These are phyloP conservation scores for Fomitopsis serialis DNA, from an alignment of 768 basidiomycete species.

Conservation along the genomic window DNA sequence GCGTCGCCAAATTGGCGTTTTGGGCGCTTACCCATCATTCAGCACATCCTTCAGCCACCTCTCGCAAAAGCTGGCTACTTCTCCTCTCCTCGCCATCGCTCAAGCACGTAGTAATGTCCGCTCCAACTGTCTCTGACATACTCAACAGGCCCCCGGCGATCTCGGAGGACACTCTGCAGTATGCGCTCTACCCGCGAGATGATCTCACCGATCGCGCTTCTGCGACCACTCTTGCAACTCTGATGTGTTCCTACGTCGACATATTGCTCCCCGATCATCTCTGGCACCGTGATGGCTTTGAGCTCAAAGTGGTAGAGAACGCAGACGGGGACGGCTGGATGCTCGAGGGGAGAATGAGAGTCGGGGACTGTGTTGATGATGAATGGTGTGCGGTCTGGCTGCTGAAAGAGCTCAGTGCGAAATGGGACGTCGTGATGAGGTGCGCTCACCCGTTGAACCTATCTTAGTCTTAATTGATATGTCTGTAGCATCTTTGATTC, in stretches of 20 bases:
- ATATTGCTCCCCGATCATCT: slow-evolving; percentile 54
- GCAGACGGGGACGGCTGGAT: slow-evolving; percentile 45
- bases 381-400: slow-evolving; percentile 97
- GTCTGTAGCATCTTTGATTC: slow-evolving; percentile 59
- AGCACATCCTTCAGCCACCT: not conserved
- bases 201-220: slow-evolving; percentile 52
- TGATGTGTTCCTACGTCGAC: slow-evolving; percentile 54
- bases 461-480: not conserved
- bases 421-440: slow-evolving; percentile 82
- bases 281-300: slow-evolving; percentile 84
- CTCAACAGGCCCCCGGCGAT: slow-evolving; percentile 75
- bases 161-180: slow-evolving; percentile 81
- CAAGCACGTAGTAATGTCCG: not conserved
- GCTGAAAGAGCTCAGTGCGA: slow-evolving; percentile 65
- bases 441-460: slow-evolving; percentile 27
- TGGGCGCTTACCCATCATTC: not conserved
- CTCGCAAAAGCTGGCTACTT: not conserved
- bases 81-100: not conserved
- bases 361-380: slow-evolving; percentile 96
- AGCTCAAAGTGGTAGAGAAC: slow-evolving; percentile 59
- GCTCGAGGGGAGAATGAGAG: slow-evolving; percentile 80
- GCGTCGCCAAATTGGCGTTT: not conserved
- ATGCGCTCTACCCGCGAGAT: slow-evolving; percentile 60
- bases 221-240: slow-evolving; percentile 60
- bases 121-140: slow-evolving; percentile 35